Evolutionary conservation across 192 early-diverging fungal species (phyloP), one percentile per base, ranked within the genome.

Genomic region (Rhizoclosmatium globosum): DNA sequence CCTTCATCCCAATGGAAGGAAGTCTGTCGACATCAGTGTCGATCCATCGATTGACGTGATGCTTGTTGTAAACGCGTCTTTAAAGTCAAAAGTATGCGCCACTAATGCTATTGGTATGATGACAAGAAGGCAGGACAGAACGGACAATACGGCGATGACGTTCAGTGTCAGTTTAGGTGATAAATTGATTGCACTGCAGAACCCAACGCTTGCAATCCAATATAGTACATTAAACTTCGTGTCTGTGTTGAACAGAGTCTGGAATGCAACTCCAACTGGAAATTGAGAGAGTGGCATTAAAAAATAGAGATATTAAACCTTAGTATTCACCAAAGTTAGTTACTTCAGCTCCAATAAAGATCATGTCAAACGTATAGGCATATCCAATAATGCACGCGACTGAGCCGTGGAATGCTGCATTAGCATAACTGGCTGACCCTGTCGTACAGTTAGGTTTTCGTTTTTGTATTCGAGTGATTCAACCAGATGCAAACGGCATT

Each of bases 331-430:
- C 19, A 4, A 74, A 65, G 31, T 74, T 74, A 17, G 58, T 74
- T 7, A 74, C 67, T 68, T 67, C 21, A 43, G 19, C 61, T 11
- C 47, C 66, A 45, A 76, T 56, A 31, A 53, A 76, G 39, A 76
- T 43, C 53, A 76, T 41, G 47, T 76, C 74, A 61, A 76, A 64
- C 13, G 65, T 71, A 42, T 76, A 76, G 2, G 74, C 61, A 43
- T 76, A 76, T 17, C 74, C 74, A 53, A 76, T 76, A 11, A 76
- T 13, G 48, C 53, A 60, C 7, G 74, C 74, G 0, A 64, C 74
- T 46, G 67, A 15, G 6, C 67, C 67, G 19, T 68, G 15, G 31
- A 68, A 68, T 42, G 74, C 74, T 41, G 74, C 74, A 45, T 23
- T 50, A n/a, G 74, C 58, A 39, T 76, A 76, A 2, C 50, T 39